Evolutionary conservation across 2,329 filamentous ascomycete genomes (phyloP).

Genomic region (Trichoderma asperellum): DNA sequence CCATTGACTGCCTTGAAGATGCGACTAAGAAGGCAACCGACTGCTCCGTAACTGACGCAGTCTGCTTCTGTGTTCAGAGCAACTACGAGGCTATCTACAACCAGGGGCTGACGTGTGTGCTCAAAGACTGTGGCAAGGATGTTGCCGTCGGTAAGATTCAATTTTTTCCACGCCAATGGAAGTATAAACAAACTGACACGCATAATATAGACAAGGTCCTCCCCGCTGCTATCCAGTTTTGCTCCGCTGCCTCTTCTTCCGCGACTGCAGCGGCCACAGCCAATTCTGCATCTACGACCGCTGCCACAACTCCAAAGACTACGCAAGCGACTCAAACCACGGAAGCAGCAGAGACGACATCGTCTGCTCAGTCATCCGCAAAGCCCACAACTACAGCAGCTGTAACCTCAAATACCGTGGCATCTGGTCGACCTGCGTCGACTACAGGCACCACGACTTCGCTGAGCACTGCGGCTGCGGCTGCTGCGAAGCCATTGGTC

Average conservation of each 20-base stretch:
- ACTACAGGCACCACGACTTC: not conserved
- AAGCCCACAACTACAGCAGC: constrained; percentile 7
- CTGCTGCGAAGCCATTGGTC: constrained; percentile 16
- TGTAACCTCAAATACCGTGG: not conserved
- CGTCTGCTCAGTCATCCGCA: constrained; percentile 5
- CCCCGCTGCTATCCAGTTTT: constrained; percentile 31
- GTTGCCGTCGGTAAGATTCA: constrained; percentile 36
- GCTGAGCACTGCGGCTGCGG: constrained; percentile 19
- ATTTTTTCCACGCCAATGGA: not conserved
- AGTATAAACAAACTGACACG: not conserved
- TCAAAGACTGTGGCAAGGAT: constrained; percentile 36
- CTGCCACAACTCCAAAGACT: not conserved
- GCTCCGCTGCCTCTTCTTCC: constrained; percentile 28
- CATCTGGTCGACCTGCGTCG: not conserved
- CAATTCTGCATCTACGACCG: not conserved
- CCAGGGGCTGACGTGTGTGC: constrained; percentile 36
- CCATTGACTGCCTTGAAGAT: constrained; percentile 37
- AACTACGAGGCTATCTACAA: constrained; percentile 39
- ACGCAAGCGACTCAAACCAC: not conserved
- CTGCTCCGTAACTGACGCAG: constrained; percentile 36
- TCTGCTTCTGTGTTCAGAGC: constrained; percentile 36
- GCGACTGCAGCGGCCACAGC: constrained; percentile 10
- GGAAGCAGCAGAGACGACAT: constrained; percentile 30
- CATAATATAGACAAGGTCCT: constrained; percentile 28
- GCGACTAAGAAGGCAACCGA: constrained; percentile 34